phyloP scores from a whole-genome alignment of 225 moss, liverwort and hornwort genomes.

The Polytrichum formosum region DNA sequence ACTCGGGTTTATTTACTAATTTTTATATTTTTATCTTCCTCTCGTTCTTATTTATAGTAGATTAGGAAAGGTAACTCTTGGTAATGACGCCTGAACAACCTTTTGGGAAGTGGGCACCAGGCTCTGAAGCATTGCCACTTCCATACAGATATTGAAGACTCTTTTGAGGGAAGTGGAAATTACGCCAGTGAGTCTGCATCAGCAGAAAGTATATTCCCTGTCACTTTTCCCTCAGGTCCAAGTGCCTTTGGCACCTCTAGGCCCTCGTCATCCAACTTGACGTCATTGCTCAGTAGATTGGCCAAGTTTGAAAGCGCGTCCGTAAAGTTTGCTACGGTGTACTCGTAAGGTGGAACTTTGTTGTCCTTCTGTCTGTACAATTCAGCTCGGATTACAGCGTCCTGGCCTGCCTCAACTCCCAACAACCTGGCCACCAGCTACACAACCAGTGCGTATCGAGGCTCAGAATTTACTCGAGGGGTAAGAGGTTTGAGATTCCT shows the following conservation, averaged over 20 bases:
- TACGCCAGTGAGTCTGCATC: slow-evolving; percentile 25
- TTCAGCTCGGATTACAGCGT: slow-evolving; percentile 39
- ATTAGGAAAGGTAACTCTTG: too few species aligned
- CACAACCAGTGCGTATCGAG: background rate
- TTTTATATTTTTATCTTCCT: too few species aligned
- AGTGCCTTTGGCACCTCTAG: slow-evolving; percentile 20
- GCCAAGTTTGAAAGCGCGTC: slow-evolving; percentile 21
- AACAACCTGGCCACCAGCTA: slow-evolving; percentile 39
- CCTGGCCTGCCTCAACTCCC: slow-evolving; percentile 48
- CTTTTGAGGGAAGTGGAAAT: slow-evolving; percentile 31
- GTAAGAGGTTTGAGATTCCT: too few species aligned
- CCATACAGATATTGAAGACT: slow-evolving; percentile 29
- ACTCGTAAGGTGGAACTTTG: slow-evolving; percentile 29
- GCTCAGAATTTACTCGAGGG: too few species aligned
- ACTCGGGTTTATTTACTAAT: too few species aligned
- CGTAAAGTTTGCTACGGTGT: slow-evolving; percentile 25
- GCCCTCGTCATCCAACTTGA: slow-evolving; percentile 33
- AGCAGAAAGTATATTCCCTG: slow-evolving; percentile 30
- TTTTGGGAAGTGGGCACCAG: slow-evolving; percentile 36
- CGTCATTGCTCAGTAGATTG: slow-evolving; percentile 24
- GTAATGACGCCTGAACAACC: slow-evolving; percentile 28
- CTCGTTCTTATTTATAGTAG: too few species aligned
- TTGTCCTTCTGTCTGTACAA: slow-evolving; percentile 27
- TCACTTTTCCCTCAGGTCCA: slow-evolving; percentile 21
- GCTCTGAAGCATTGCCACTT: slow-evolving; percentile 26